Evolutionary conservation across 257 asterid genomes (phyloP).

Genomic region (Cordia subcordata): DNA sequence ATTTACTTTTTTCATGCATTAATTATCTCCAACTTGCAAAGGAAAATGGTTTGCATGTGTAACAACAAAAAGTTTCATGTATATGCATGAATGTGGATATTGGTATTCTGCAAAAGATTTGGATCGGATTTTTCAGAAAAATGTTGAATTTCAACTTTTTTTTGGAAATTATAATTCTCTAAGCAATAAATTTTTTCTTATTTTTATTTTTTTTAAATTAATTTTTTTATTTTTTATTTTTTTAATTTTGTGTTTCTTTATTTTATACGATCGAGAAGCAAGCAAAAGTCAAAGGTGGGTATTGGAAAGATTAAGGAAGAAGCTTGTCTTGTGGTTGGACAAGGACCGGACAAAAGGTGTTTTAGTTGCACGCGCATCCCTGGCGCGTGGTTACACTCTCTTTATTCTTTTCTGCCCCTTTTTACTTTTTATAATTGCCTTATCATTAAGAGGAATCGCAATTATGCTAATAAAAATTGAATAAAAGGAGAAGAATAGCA

Average conservation of each 20-base stretch:
- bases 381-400: constrained; percentile 1
- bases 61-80: neutral
- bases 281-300: constrained; percentile 8
- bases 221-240: neutral
- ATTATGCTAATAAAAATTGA: no score
- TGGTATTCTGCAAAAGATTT: neutral
- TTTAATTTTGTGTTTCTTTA: no score
- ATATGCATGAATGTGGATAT: neutral
- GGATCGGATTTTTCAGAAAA: neutral
- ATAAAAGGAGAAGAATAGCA: no score
- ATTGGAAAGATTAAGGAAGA: constrained; percentile 4
- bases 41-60: neutral
- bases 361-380: neutral
- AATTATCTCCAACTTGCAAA: neutral
- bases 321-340: constrained; percentile 3
- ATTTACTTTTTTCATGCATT: constrained; percentile 3
- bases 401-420: neutral
- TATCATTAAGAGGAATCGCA: no score
- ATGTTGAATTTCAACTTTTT: constrained; percentile 2
- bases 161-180: neutral
- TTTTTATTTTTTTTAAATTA: neutral
- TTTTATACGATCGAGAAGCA: neutral
- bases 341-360: constrained; percentile 1
- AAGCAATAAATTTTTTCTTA: neutral
- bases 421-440: no score